Evolutionary conservation across 805 yeast species (phyloP).

Genomic region (Lachancea kluyveri): DNA sequence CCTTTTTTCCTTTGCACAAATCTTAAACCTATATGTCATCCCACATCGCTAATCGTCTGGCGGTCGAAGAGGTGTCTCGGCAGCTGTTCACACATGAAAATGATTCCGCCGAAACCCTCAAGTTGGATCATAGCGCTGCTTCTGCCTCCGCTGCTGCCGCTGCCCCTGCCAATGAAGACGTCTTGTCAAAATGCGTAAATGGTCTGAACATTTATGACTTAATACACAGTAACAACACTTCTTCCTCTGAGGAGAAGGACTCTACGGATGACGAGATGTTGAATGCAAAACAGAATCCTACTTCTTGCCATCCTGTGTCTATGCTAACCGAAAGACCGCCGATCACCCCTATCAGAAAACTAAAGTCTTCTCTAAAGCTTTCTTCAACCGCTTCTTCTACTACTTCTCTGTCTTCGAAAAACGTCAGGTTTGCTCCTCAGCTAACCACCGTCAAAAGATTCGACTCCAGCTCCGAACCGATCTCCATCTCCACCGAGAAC

Average conservation of each 20-base stretch:
- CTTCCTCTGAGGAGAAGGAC: slow-evolving; percentile 3
- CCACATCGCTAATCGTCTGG: no score
- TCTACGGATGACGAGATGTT: slow-evolving; percentile 3
- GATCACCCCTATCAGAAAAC: no score
- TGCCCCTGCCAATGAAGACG: slow-evolving; percentile 2
- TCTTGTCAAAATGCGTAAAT: slow-evolving; percentile 2
- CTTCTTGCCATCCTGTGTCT: slow-evolving; percentile 1
- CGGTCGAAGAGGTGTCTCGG: no score
- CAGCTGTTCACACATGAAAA: no score
- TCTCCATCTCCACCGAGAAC: slow-evolving; percentile 53
- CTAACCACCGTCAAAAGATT: slow-evolving; percentile 60
- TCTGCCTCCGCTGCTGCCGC: no score
- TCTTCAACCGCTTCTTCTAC: slow-evolving; percentile 11
- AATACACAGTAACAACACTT: slow-evolving; percentile 3
- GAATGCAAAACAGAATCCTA: no score
- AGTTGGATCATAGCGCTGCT: not conserved
- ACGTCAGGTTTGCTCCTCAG: slow-evolving; percentile 58
- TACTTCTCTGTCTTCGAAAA: slow-evolving; percentile 40
- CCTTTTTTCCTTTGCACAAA: no score
- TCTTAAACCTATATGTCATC: no score
- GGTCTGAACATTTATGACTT: slow-evolving; percentile 6
- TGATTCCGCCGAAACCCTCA: slow-evolving; percentile 2
- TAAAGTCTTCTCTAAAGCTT: slow-evolving; percentile 25
- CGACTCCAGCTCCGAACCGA: slow-evolving; percentile 54
- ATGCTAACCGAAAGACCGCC: no score